A percentile compares a stretch with the other conserved stretches of the same genome.
Conservation (phyloP, 75 land plant species). For the Ceratopteris richardii region DNA sequence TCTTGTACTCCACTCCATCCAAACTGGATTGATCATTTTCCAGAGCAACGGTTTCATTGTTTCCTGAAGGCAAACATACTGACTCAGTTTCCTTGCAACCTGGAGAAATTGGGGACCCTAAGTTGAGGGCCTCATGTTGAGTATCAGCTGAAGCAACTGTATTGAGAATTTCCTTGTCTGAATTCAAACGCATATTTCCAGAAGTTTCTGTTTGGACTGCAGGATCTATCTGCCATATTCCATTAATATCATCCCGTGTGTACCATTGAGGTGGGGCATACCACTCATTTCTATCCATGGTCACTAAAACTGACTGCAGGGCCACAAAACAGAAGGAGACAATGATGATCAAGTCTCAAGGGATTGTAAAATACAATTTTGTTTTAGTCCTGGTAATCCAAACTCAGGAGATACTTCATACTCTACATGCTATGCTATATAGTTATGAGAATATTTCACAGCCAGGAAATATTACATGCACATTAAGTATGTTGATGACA, state of each 20-base stretch:
- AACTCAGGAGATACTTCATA: too few species aligned
- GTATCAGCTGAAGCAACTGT: not conserved
- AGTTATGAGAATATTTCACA: too few species aligned
- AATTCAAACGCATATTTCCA: too few species aligned
- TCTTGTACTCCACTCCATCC: conserved; percentile 32
- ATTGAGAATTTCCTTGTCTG: conserved; percentile 2
- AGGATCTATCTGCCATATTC: conserved; percentile 56
- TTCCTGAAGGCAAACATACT: conserved; percentile 20
- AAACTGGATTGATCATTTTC: conserved; percentile 19
- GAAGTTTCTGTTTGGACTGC: conserved; percentile 21
- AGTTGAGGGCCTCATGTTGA: not conserved
- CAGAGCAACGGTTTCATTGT: conserved; percentile 20
- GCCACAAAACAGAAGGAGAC: too few species aligned
- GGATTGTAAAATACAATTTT: too few species aligned
- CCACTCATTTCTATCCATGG: conserved; percentile 95
- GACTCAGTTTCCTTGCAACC: conserved; percentile 11
- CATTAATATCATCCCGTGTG: conserved; percentile 69
- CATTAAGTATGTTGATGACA: too few species aligned
- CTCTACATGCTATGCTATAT: too few species aligned
- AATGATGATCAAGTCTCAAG: too few species aligned
- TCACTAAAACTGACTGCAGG: conserved; percentile 88
- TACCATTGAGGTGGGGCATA: conserved; percentile 82
- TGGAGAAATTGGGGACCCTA: not conserved
- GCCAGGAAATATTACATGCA: too few species aligned
- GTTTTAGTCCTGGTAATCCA: too few species aligned